Conservation (phyloP, 139 green algal species). For the Coccomyxa sp. region DNA sequence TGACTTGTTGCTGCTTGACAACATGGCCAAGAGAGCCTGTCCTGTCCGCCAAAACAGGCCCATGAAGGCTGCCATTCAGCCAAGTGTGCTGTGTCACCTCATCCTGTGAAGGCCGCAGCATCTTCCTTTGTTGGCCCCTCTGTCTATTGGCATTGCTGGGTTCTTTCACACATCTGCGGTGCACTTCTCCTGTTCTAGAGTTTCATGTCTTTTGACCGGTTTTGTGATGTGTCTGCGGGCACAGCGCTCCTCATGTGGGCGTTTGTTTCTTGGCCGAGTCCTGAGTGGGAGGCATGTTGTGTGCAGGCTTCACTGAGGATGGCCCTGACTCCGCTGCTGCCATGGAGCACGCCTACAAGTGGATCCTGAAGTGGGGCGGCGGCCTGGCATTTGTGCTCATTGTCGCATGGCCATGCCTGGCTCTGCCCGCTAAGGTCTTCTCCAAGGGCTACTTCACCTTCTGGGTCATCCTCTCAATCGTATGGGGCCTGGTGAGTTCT, state of each 20-base stretch:
- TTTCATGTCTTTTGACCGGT: background rate
- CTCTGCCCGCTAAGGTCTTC: conserved; percentile 65
- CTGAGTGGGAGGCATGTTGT: background rate
- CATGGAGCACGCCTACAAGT: conserved; percentile 40
- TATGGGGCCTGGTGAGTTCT: conserved; percentile 25
- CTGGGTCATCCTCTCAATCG: conserved; percentile 67
- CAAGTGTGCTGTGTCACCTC: too few species aligned
- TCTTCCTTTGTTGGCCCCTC: too few species aligned
- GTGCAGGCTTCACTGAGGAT: conserved; percentile 8
- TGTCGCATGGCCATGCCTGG: conserved; percentile 59
- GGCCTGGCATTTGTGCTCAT: conserved; percentile 56
- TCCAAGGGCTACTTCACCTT: conserved; percentile 65
- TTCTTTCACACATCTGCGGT: background rate
- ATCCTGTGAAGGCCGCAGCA: too few species aligned
- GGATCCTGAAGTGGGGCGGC: conserved; percentile 40
- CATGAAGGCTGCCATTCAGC: too few species aligned
- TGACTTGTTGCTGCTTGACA: too few species aligned
- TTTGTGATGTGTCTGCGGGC: background rate
- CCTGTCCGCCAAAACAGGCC: too few species aligned
- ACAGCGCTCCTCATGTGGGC: background rate
- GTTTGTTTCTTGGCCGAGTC: background rate
- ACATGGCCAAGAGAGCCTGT: too few species aligned
- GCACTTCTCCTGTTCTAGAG: background rate
- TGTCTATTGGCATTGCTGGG: background rate
- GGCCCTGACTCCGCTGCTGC: conserved; percentile 31